Conservation (phyloP, 2,329 filamentous ascomycete species). For the Cordyceps pruinosa region DNA sequence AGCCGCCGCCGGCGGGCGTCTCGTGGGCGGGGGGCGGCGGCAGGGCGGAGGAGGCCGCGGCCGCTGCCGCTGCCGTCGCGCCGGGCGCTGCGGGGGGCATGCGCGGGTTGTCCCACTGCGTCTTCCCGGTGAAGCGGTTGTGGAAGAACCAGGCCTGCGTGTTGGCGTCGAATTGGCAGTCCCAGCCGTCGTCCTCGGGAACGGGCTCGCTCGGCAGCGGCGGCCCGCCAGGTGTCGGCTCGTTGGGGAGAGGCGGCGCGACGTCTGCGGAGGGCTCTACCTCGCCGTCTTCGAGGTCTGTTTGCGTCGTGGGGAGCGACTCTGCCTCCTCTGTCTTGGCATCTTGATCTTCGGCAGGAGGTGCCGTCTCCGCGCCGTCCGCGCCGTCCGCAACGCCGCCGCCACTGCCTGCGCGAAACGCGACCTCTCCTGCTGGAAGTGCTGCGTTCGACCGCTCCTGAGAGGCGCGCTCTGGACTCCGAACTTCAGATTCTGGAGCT, state of each 20-base stretch:
- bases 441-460: not conserved
- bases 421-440: not conserved
- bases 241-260: conserved; percentile 32
- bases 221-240: conserved; percentile 22
- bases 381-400: not conserved
- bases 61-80: conserved; percentile 14
- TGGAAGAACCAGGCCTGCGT: conserved; percentile 73
- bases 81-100: conserved; percentile 40
- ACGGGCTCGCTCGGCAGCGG: conserved; percentile 35
- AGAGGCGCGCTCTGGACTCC: not conserved
- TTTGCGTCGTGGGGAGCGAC: not conserved
- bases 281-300: conserved; percentile 19
- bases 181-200: conserved; percentile 72
- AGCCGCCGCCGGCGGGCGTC: conserved; percentile 58
- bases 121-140: conserved; percentile 68
- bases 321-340: not conserved
- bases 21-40: conserved; percentile 28
- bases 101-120: conserved; percentile 84
- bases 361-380: not conserved
- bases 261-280: conserved; percentile 17
- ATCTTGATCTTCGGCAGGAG: not conserved
- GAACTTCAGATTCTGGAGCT: not conserved
- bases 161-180: conserved; percentile 65
- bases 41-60: conserved; percentile 15
- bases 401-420: not conserved